phyloP scores from a whole-genome alignment of 169 alveolate genomes.

The Plasmodium ovale region DNA sequence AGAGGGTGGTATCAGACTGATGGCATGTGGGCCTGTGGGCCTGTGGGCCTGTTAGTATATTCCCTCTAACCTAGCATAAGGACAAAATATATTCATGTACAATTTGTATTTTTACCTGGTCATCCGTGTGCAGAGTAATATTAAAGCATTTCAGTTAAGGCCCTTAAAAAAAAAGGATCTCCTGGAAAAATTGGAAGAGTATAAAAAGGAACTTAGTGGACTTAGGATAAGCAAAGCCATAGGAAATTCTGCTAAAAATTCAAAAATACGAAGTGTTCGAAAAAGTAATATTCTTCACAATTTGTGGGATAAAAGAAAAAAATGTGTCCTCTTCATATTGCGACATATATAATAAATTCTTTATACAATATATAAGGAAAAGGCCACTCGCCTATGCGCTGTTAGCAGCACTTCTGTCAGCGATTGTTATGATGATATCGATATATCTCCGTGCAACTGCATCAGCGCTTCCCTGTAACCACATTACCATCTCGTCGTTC shows the following conservation, averaged over 20 bases:
- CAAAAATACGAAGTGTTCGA: constrained; percentile 90
- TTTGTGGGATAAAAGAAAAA: neutral
- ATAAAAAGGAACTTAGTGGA: constrained; percentile 91
- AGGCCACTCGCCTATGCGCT: neutral
- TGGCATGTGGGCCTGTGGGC: no score
- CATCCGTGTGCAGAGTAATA: constrained; percentile 84
- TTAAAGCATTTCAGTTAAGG: constrained; percentile 89
- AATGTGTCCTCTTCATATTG: neutral
- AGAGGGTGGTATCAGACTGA: no score
- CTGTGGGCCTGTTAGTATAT: no score
- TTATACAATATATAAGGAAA: no score
- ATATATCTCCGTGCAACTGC: neutral
- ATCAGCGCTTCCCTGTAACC: neutral
- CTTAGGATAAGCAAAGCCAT: constrained; percentile 91
- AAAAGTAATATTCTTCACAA: constrained; percentile 74
- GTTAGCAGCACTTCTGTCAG: neutral
- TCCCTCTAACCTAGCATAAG: no score
- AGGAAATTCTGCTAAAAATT: constrained; percentile 91
- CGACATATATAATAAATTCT: neutral
- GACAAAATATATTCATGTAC: no score
- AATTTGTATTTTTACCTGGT: no score
- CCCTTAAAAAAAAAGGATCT: constrained; percentile 89
- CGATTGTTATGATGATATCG: neutral
- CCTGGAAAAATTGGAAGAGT: constrained; percentile 89
- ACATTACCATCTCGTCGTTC: neutral